Evolutionary conservation across 768 basidiomycete species (phyloP), one percentile per base, ranked within the genome.

Genomic region (Mycena floridula): DNA sequence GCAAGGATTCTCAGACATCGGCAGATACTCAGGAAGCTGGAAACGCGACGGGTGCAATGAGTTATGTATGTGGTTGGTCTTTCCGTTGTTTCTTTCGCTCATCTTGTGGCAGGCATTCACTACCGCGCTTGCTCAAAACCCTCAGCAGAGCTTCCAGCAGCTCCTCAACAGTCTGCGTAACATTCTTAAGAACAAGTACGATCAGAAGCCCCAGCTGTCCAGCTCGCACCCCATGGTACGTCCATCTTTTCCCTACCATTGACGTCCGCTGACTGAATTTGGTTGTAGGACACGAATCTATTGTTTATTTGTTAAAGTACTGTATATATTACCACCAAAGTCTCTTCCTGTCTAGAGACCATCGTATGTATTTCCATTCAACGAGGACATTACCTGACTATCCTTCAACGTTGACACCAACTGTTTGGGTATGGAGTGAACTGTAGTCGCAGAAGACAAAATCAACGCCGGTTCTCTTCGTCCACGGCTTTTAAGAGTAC

Each of bases 1-100:
- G 86, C 60, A 85, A 84, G 50, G 87, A 89, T 58, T 71, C 78
- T 13, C 85, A 89, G 59, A 89, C 85, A n/a, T 88, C 85, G 52
- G 86, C 86, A 15, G 87, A 89, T 55, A 77, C 85, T 3, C 65
- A 69, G 32, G 82, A 88, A 57, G 67, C 72, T 9, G 85, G 84
- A 3, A 61, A 72, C 24, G 83, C 77, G 7, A 82, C 81, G 5
- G 87, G 87, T 38, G 87, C 87, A 6, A 89, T 89, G 87, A 86
- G 81, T 61, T 81, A 70, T 57, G 85, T 86, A 54, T 24, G 81
- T 70, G 15, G 28, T 42, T 16, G 23, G 13, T 18, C 6, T 30
- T 8, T 15, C 18, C 4, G 18, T 12, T 20, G 22, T 11, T 25
- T 32, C 35, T 18, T 8, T 23, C 22, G 26, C 16, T 40, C 52